Evolutionary conservation across 2,329 filamentous ascomycete genomes (phyloP), one percentile per base, ranked within the genome.

Genomic region (Ambrosiella xylebori): DNA sequence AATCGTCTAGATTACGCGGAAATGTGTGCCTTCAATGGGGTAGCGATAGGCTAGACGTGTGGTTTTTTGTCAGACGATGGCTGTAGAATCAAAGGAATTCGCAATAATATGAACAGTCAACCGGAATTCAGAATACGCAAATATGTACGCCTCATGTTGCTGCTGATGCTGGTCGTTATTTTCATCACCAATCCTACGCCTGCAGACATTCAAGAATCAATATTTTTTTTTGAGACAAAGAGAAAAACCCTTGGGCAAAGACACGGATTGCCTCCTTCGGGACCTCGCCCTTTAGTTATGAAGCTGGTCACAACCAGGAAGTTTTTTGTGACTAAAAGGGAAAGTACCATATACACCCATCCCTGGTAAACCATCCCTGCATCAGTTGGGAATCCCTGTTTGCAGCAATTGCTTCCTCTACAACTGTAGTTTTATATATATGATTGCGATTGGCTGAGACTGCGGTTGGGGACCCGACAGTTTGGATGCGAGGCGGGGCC

Each of bases 401-500:
- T 35, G 17, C 8, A 51, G 19, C 8, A 51, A 51, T 19, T 51
- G 17, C 47, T 51, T 19, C 19, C 45, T 51, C 19, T 51, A 27
- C 47, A 51, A 35, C 15, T 13, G 8, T 11, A 27, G 8, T 35
- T 35, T 11, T n/a, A 12, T 7, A 51, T 19, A 13, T 7, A 19
- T n/a, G 19, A 19, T 27, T 41, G 3, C 44, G 52, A 44, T 54
- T 54, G 52, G 52, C 7, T 12, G 38, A 44, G 13, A 13, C 12
- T 19, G 27, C 47, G 47, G 47, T 19, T 36, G 3, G 35, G 5
- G 37, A 41, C 11, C 52, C 52, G 52, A 54, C 37, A 13, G 52
- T 11, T 27, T 41, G 52, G 52, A 54, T 27, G 15, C 52, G 52
- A 54, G 38, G 49, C n/a, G 52, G 52, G 52, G 52, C 52, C n/a